Evolutionary conservation across 495 filamentous ascomycete genomes (phyloP).

Genomic region (Lasiosphaeriaceae sp.): DNA sequence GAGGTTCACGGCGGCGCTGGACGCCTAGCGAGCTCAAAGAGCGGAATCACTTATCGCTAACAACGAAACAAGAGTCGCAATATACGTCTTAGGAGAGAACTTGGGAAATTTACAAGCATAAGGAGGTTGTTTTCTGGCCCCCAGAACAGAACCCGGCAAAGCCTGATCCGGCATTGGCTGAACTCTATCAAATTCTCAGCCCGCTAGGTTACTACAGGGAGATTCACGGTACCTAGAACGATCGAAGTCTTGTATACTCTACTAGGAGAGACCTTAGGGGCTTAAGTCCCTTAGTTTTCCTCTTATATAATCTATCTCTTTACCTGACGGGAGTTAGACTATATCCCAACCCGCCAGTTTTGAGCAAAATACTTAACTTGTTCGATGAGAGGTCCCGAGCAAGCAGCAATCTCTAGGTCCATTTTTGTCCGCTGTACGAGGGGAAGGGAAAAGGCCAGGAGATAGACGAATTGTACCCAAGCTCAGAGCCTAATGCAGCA

Average conservation of each 20-base stretch:
- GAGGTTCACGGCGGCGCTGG: constrained; percentile 41
- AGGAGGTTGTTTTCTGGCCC: constrained; percentile 58
- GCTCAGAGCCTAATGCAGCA: not conserved
- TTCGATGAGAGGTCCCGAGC: not conserved
- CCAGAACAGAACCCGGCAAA: constrained; percentile 40
- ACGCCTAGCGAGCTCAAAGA: constrained; percentile 48
- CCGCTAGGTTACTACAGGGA: constrained; percentile 46
- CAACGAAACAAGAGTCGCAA: not conserved
- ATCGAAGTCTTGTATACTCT: constrained; percentile 58
- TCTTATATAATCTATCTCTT: constrained; percentile 59
- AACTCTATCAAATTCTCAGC: constrained; percentile 55
- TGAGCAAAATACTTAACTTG: not conserved
- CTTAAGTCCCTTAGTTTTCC: constrained; percentile 51
- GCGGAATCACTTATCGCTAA: constrained; percentile 7
- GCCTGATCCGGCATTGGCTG: constrained; percentile 28
- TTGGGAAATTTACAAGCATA: constrained; percentile 40
- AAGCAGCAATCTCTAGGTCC: not conserved
- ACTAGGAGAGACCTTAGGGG: constrained; percentile 37
- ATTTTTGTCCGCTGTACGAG: not conserved
- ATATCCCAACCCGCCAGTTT: constrained; percentile 13
- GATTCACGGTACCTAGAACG: constrained; percentile 53
- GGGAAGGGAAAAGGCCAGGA: not conserved
- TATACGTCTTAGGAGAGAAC: constrained; percentile 28
- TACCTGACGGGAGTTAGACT: constrained; percentile 14
- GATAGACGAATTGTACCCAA: not conserved